Base-by-base conservation (phyloP, 805 yeast genomes). In the Saccharomycopsis fibuligera region DNA sequence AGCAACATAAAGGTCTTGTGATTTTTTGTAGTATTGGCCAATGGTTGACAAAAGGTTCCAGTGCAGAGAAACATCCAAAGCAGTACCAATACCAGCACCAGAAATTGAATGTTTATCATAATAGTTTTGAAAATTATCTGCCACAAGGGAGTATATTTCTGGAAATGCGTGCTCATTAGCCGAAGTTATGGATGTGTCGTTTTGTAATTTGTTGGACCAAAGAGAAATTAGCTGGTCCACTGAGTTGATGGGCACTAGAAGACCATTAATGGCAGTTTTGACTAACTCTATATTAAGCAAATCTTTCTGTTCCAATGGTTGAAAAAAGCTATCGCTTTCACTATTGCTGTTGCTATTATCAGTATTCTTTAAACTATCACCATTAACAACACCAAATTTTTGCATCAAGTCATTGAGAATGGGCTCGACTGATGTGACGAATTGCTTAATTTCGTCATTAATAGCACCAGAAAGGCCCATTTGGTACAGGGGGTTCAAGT, bases 101-200 rank as follows among this genome's bases (percentile, higher is more conserved):
- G 10, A 12, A 5, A 27, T n/a, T 19, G 10, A 24, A 3, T 29
- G 14, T 31, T 29, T 42, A 16, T 48, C 55, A 27, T 42, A 41
- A 45, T 49, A 52, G 12, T 39, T 46, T 22, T 52, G 53, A 25
- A 49, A 47, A 41, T 48, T 52, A 49, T 52, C 55, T 10, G 55
- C 55, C 22, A 49, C 35, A 14, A 49, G 30, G 10, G 47, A 35
- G 25, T 42, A 49, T 21, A 22, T 42, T 36, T 52, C 55, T 10
- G 53, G 41, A 5, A 29, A 35, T 17, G 10, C 38, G 4, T 4
- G 5, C n/a, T 30, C 21, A 14, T 12, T 21, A 5, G 10, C 22
- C 4, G 37, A 9, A 3, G 16, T 12, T 3, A 12, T 16, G n/a
- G n/a, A n/a, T n/a, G n/a, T n/a, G n/a, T n/a, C n/a, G 3, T 29